Base-by-base conservation (phyloP, 73 alveolate genomes). In the Halteria grandinella region DNA sequence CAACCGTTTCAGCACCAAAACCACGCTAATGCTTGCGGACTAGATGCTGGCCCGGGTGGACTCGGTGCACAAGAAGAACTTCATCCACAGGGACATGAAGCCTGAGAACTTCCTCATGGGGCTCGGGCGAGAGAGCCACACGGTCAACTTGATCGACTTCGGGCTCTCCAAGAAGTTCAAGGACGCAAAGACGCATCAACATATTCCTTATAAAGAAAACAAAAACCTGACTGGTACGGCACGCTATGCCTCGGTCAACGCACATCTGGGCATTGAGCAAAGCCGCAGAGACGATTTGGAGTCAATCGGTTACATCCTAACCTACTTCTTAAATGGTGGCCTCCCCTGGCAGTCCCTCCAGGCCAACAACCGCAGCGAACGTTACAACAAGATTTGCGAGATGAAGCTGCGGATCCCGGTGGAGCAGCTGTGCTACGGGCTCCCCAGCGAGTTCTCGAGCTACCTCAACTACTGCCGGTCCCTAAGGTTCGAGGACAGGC, bases 101-200 rank as follows among this genome's bases (percentile, higher is more conserved):
- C 98, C 98, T 27, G 97, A 91, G 59, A 93, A 93, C 58, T 93
- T 93, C 83, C 87, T 93, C 21, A 89, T 93, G 79, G 98, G 97
- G 24, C 60, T 74, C 55, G 92, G 88, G 14, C 55, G 74, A 44
- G 86, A 86, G 52, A 51, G 85, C 33, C 75, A 83, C 66, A 85
- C 75, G 14, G 95, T 92, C 14, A 77, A 89, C 59, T 32, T 85
- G 12, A 79, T 89, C 12, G 96, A 89, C 63, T 89, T 60, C 76
- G 96, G 96, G 40, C 82, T 89, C 11, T 54, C 91, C 37, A 89
- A 89, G 52, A 84, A 78, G 59, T 89, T 54, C 64, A 55, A 91
- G 41, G 90, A 85, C 59, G 69, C 89, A 11, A 89, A 85, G 49
- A 89, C 96, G 21, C 89, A 75, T 70, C 75, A 77, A 75, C 96